A percentile compares a stretch with the other conserved stretches of the same genome.
Evolutionary conservation across 768 basidiomycete species (phyloP).

Genomic region (Naganishia kalamii): DNA sequence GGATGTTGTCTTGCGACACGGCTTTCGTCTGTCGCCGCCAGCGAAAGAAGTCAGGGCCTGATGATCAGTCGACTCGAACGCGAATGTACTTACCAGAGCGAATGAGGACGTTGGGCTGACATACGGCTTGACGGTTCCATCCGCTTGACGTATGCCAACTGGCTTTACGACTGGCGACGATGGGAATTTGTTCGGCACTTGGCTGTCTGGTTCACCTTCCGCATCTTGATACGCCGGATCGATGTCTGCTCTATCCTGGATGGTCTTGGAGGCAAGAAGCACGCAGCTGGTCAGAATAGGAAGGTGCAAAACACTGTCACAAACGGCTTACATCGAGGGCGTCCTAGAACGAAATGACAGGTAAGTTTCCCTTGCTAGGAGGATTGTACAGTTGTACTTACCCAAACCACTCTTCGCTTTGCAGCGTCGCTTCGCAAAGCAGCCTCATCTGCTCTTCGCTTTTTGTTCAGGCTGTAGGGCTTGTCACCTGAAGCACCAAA

Average conservation of each 20-base stretch:
- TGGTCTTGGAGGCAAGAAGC: background rate
- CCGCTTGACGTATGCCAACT: conserved; percentile 4
- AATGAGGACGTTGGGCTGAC: background rate
- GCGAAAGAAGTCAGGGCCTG: background rate
- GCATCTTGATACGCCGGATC: conserved; percentile 25
- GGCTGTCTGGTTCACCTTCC: conserved; percentile 20
- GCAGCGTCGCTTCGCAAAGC: conserved; percentile 19
- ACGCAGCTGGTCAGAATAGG: background rate
- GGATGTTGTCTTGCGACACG: background rate
- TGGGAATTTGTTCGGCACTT: background rate
- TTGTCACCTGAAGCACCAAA: background rate
- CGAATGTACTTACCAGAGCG: background rate
- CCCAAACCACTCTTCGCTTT: conserved; percentile 21
- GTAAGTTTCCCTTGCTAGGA: background rate
- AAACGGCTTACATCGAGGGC: conserved; percentile 14
- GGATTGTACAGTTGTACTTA: background rate
- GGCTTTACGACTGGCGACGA: background rate
- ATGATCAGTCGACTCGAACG: background rate
- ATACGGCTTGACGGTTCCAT: conserved; percentile 14
- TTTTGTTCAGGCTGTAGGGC: background rate
- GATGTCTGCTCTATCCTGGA: conserved; percentile 20
- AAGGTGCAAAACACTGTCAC: background rate
- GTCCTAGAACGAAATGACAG: background rate
- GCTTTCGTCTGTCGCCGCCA: background rate
- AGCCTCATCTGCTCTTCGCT: conserved; percentile 15